Base-by-base conservation (phyloP, 495 filamentous ascomycete genomes). In the Talaromyces adpressus region DNA sequence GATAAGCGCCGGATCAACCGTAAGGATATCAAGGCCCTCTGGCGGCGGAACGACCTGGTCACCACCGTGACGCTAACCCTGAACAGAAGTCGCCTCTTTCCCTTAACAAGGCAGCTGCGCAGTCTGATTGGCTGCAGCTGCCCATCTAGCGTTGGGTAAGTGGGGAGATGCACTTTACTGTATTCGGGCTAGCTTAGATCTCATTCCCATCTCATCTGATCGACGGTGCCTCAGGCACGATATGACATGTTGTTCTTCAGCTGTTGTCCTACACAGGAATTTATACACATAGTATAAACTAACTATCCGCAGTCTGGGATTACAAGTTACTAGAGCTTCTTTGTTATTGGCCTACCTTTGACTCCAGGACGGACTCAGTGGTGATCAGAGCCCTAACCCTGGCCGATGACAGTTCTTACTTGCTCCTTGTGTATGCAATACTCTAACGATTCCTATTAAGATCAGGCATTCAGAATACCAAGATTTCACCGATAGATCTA, bases 1-100 rank as follows among this genome's bases (percentile, higher is more conserved):
- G 52, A 56, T 56, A 56, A 56, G 52, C 52, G 52, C 52, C 45
- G 45, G 45, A 18, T 49, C 52, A 56, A 56, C 29, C 11, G 29
- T 56, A 25, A 29, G 52, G 52, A 56, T 56, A 12, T 23, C 52
- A 25, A 25, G 23, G 51, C 20, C 20, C 8, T 53, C 41, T 18
- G 18, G 45, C 18, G 45, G 45, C 45, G 45, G 45, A 49, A 49
- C 45, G 45, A 9, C 45, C 45, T 49, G 11, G 45, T 49, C 18
- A 18, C 41, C 16, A 20, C 2, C 6, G 45, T 49, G 45, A 49
- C n/a, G 45, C 45, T 49, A 49, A 49, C 45, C 45, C n/a, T 49
- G n/a, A 49, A 20, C 45, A 49, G 45, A 49, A 49, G n/a, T 20
- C 45, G 45, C 45, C 45, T 18, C 45, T 18, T 49, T 49, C 41